phyloP scores from a whole-genome alignment of 495 filamentous ascomycete genomes.

The Penicillium angulare region DNA sequence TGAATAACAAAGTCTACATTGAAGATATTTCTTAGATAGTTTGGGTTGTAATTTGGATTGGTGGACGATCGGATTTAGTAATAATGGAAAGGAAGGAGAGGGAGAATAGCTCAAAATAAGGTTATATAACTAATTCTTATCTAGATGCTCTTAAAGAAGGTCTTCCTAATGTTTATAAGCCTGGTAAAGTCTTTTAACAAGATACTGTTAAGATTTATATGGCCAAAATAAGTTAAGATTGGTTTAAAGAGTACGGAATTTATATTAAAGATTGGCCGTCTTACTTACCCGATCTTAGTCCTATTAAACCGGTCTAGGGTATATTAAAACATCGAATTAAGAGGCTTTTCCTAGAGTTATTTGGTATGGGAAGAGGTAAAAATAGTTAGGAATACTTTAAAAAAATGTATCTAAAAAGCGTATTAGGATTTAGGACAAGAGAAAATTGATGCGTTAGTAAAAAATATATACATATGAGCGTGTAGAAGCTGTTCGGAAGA shows the following conservation, averaged over 20 bases:
- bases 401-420: no score
- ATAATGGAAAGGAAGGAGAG: slow-evolving; percentile 1
- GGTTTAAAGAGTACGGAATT: neutral
- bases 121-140: neutral
- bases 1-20: neutral
- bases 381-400: neutral
- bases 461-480: no score
- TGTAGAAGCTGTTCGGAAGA: neutral
- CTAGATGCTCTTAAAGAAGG: neutral
- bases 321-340: neutral
- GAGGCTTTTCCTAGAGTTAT: neutral
- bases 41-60: neutral
- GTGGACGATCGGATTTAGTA: neutral
- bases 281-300: neutral
- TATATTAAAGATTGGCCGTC: neutral
- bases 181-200: neutral
- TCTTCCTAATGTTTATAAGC: neutral
- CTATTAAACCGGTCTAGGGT: neutral
- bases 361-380: neutral
- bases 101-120: neutral
- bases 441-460: no score
- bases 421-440: no score
- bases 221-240: neutral
- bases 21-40: slow-evolving; percentile 3
- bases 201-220: neutral